Base-by-base conservation (phyloP, 2,329 filamentous ascomycete genomes). In the Mycosphaerella sp. region DNA sequence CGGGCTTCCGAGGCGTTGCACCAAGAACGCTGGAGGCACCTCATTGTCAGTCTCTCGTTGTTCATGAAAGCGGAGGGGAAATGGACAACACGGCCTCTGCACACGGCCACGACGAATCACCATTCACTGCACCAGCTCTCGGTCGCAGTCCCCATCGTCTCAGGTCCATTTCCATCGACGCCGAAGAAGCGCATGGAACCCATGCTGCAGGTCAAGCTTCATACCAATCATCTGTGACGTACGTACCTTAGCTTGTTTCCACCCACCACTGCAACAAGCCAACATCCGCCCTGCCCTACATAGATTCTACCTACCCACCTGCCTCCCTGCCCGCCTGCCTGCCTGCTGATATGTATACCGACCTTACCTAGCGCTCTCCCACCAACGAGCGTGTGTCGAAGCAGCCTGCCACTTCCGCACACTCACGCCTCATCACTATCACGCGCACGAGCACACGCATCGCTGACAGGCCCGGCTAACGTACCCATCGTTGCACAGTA, bases 281-380 rank as follows among this genome's bases (percentile, higher is more conserved):
- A n/a, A n/a, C n/a, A n/a, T n/a, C n/a, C n/a, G n/a, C n/a, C n/a
- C n/a, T n/a, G n/a, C n/a, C n/a, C n/a, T n/a, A n/a, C n/a, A n/a
- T n/a, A 35, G 5, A 25, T 6, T 6, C 21, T 25, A 25, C 21
- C 21, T 25, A 5, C 21, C 21, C 7, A 5, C 21, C 21, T 25
- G 21, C 21, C 21, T 21, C 4, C 21, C 21, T 21, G 21, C 6
- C 21, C 6, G 21, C 21, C 21, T 25, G 30, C 13, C 13, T n/a
- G 10, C 30, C 30, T 4, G 10, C 30, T 12, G 30, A 34, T n/a
- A 34, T n/a, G 13, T 12, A 34, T 8, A 34, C 30, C 12, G 4
- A 39, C 36, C 16, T 41, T 16, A 41, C 45, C 35, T 47, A 47
- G 44, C 44, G 32, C 34, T 37, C 45, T 34, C 14, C 36, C 37